Conservation (phyloP, 1,284 basidiomycete genomes). For the Uromyces viciae-fabae region DNA sequence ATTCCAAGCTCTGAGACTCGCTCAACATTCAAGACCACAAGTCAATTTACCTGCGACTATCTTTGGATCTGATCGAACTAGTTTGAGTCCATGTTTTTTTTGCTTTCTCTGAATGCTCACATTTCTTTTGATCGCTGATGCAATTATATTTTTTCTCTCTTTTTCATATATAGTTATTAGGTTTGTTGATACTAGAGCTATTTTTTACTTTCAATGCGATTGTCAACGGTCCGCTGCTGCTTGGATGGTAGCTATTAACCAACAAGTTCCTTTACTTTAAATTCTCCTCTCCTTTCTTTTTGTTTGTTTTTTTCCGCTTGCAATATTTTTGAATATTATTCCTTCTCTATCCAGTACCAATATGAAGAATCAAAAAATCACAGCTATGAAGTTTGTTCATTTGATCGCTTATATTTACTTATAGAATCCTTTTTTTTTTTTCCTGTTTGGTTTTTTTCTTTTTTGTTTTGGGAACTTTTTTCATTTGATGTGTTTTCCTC, state of each 20-base stretch:
- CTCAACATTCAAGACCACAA: slow-evolving; percentile 28
- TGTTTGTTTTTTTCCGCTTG: neutral
- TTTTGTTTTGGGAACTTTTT: too few relatives aligned
- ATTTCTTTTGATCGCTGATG: neutral
- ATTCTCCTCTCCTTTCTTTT: neutral
- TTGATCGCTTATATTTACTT: too few relatives aligned
- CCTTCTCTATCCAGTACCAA: too few relatives aligned
- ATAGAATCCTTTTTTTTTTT: too few relatives aligned
- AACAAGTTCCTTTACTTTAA: slow-evolving; percentile 40
- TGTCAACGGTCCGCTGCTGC: slow-evolving; percentile 33
- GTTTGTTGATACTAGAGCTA: slow-evolving; percentile 30
- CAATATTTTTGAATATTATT: too few relatives aligned
- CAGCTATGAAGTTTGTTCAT: too few relatives aligned
- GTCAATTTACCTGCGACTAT: slow-evolving; percentile 34
- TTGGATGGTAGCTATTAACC: slow-evolving; percentile 40
- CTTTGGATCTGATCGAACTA: slow-evolving; percentile 39
- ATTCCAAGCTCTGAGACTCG: slow-evolving; percentile 37
- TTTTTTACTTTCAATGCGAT: slow-evolving; percentile 43
- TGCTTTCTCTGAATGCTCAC: neutral
- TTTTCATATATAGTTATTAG: slow-evolving; percentile 14
- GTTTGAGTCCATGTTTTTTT: neutral
- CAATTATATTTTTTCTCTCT: neutral
- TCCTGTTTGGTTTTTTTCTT: neutral
- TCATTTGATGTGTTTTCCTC: too few relatives aligned
- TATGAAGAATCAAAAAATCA: too few relatives aligned